Evolutionary conservation across 2,329 filamentous ascomycete species (phyloP), one percentile per base, ranked within the genome.

Genomic region (Fusarium nematophilum): DNA sequence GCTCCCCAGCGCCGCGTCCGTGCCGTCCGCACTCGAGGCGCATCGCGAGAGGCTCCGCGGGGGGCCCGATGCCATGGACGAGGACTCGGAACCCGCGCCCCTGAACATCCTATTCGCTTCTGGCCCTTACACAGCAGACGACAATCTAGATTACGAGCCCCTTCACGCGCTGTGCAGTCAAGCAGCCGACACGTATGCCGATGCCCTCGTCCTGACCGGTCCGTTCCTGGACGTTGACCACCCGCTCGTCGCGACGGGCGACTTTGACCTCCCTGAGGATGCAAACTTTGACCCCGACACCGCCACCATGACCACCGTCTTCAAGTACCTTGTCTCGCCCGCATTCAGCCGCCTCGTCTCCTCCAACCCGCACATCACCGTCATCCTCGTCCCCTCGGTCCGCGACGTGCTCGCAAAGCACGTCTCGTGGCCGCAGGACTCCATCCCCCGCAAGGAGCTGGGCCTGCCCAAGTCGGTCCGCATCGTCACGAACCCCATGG

Each of bases 171-270:
- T 99, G 13, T 94, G 94, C 72, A 84, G 85, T 64, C 88, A 89
- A 67, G 93, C 93, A 8, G 87, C 87, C 13, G 87, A 92, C 62
- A 85, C 83, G 17, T 88, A 86, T 62, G 90, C 89, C 9, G 95
- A 99, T 72, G 86, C 86, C 3, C 78, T 99, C 23, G 83, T 98
- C 36, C 81, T 99, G 8, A 81, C 86, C 4, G 95, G 95, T 0
- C 95, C 95, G 1, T 97, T 99, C 73, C 83, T 99, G 64, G 95
- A 98, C 72, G 82, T 90, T 29, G 93, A 97, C 67, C 95, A 99
- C 72, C 94, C 95, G 0, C 81, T 96, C 21, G 85, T 99, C 48
- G 91, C 92, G 18, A 84, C 86, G 13, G 89, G 92, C 62, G 90
- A 94, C 76, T 89, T 94, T 71, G 86, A 94, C 69, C 81, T 93